A percentile compares a stretch with the other conserved stretches of the same genome.
Conservation (phyloP, 2,329 filamentous ascomycete genomes). For the Metarhizium brunneum region DNA sequence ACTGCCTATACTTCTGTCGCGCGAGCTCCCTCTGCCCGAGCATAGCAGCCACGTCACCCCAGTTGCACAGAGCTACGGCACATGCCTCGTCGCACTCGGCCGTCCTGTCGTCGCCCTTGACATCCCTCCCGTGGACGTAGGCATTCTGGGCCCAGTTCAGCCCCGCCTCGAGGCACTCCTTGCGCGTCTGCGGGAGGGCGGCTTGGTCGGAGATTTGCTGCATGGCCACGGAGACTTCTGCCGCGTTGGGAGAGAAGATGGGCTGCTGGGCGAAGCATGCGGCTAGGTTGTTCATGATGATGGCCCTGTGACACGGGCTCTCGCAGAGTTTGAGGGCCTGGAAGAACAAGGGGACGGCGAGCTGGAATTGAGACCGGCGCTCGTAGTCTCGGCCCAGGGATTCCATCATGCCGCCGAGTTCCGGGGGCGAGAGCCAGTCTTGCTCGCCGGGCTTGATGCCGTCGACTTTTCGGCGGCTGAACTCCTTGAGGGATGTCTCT, state of each 20-base stretch:
- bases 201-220: slow-evolving; percentile 16
- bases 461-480: slow-evolving; percentile 55
- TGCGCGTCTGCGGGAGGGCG: slow-evolving; percentile 36
- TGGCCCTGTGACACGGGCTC: slow-evolving; percentile 64
- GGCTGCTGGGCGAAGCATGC: slow-evolving; percentile 63
- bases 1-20: slow-evolving; percentile 58
- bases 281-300: slow-evolving; percentile 81
- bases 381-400: slow-evolving; percentile 71
- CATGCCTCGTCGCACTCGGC: slow-evolving; percentile 79
- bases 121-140: slow-evolving; percentile 53
- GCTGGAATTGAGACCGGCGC: slow-evolving; percentile 62
- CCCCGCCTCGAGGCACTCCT: slow-evolving; percentile 59
- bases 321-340: slow-evolving; percentile 66
- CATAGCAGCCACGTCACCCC: slow-evolving; percentile 77
- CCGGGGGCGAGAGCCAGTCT: slow-evolving; percentile 59
- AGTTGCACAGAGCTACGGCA: slow-evolving; percentile 74
- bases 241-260: slow-evolving; percentile 21
- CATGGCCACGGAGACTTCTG: slow-evolving; percentile 18
- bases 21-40: slow-evolving; percentile 57
- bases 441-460: slow-evolving; percentile 63
- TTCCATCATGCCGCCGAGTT: slow-evolving; percentile 68
- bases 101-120: slow-evolving; percentile 57
- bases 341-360: slow-evolving; percentile 78
- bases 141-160: slow-evolving; percentile 74
- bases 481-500: slow-evolving; percentile 68